Conservation (phyloP, 768 basidiomycete genomes). For the Strobilomyces dryophilus region DNA sequence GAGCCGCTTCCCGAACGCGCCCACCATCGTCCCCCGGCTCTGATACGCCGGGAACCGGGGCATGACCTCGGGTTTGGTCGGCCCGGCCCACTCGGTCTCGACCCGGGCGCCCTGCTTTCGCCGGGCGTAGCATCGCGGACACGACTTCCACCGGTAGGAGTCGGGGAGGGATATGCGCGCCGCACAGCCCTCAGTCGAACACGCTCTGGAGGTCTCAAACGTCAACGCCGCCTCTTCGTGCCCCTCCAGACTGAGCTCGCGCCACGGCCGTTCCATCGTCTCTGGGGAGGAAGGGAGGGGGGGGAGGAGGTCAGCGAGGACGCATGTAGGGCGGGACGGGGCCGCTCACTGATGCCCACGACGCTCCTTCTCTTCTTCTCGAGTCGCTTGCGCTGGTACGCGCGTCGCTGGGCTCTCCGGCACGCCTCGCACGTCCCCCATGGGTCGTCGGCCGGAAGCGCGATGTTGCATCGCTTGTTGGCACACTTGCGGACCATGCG, state of each 20-base stretch:
- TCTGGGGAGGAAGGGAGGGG: no score
- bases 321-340: no score
- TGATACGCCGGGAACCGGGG: constrained; percentile 20
- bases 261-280: no score
- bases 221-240: not conserved
- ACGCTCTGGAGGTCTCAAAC: constrained; percentile 34
- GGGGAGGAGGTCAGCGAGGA: no score
- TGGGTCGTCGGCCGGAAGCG: constrained; percentile 30
- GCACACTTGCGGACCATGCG: constrained; percentile 27
- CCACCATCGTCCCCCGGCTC: constrained; percentile 11
- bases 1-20: constrained; percentile 15
- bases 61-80: constrained; percentile 1
- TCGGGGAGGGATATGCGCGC: constrained; percentile 33
- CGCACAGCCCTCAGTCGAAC: constrained; percentile 32
- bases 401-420: no score
- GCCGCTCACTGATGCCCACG: no score
- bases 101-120: constrained; percentile 2
- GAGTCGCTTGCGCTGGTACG: no score
- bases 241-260: no score
- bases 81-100: not conserved
- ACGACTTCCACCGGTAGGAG: constrained; percentile 32
- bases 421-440: constrained; percentile 41
- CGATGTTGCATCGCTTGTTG: constrained; percentile 32
- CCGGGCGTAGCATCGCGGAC: constrained; percentile 33
- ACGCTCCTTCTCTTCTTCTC: no score